phyloP scores from a whole-genome alignment of 768 basidiomycete genomes.

The Phanerochaete carnosa region DNA sequence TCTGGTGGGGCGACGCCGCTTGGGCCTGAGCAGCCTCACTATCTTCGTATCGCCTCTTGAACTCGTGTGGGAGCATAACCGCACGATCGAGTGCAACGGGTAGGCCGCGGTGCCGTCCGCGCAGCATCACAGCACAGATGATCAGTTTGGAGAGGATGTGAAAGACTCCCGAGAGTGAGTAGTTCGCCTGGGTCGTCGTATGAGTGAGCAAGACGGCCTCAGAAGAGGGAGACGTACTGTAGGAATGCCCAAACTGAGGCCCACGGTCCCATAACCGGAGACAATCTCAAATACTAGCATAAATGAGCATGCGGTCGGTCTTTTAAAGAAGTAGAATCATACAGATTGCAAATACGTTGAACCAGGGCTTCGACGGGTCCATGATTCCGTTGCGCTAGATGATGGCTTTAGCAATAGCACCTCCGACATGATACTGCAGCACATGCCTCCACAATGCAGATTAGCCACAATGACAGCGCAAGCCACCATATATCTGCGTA shows the following conservation, averaged over 20 bases:
- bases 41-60: slow-evolving; percentile 1
- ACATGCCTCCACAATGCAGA: slow-evolving; percentile 90
- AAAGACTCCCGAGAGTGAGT: slow-evolving; percentile 77
- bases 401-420: not conserved
- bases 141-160: slow-evolving; percentile 84
- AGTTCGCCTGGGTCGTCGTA: slow-evolving; percentile 66
- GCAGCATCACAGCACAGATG: slow-evolving; percentile 85
- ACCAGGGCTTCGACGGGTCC: slow-evolving; percentile 67
- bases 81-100: slow-evolving; percentile 89
- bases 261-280: slow-evolving; percentile 89
- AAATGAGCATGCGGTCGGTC: not conserved
- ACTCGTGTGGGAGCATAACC: slow-evolving; percentile 61
- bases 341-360: slow-evolving; percentile 82
- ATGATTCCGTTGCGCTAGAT: slow-evolving; percentile 35
- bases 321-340: slow-evolving; percentile 23
- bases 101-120: slow-evolving; percentile 86
- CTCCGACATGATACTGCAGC: not conserved
- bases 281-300: slow-evolving; percentile 77
- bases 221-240: slow-evolving; percentile 38
- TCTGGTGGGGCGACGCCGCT: not conserved
- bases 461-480: slow-evolving; percentile 74
- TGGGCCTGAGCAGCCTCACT: not conserved
- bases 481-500: slow-evolving; percentile 94
- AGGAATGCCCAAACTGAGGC: slow-evolving; percentile 86
- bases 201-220: not conserved